Base-by-base conservation (phyloP, 78 protist species). In the Dictyostelium brefeldianum region DNA sequence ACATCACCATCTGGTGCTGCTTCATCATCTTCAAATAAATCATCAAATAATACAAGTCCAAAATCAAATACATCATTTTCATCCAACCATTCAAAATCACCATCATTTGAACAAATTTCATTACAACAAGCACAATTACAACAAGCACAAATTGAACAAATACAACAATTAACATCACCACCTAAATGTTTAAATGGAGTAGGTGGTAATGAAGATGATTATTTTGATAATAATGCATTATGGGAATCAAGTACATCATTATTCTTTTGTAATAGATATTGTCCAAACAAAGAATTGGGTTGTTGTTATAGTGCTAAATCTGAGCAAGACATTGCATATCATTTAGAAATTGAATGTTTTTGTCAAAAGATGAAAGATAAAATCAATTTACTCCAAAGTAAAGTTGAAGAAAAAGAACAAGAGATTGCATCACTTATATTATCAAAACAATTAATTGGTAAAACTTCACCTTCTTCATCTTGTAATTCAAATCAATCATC, bases 171-270 rank as follows among this genome's bases (percentile, higher is more conserved):
- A 14, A 43, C 18, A 8, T 11, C 36, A 47, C 10, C 54, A 1
- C 6, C 18, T 7, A 27, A 22, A 20, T 17, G 18, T 22, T 17
- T 48, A 15, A 25, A 48, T 62, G 25, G 20, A 1, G 5, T 1
- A 7, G 9, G 18, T 18, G 69, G 22, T 18, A 22, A 59, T 59
- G 27, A 67, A 20, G 18, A 56, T 25, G 22, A 57, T 29, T 20
- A 59, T 22, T 53, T 69, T 20, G 90, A 83, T 12, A 83, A 54
- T 47, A 84, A 84, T 47, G 70, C 59, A 59, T 10, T 84, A 50
- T 84, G 91, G 91, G 91, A 84, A 59, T 84, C 91, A 20, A 84
- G 91, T 74, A 84, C 91, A 59, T 36, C 65, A 7, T 46, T 84
- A 17, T 84, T 84, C 82, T 84, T 53, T 46, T 53, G 90, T 36